Base-by-base conservation (phyloP, 176 grass and related monocot genomes). In the Juncus effusus region DNA sequence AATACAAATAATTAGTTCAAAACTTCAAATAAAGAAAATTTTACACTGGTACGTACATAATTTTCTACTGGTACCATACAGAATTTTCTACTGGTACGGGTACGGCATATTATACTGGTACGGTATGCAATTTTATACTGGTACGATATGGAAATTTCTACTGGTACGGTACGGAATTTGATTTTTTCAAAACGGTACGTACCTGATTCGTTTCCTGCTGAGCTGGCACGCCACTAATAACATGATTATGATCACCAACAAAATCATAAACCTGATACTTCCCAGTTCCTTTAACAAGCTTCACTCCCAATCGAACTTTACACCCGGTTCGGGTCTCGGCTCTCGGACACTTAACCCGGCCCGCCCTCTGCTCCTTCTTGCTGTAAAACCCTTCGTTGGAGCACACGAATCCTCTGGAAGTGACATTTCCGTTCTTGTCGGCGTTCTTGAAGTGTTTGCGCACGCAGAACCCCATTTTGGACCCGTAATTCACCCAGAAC, bases 191-290 rank as follows among this genome's bases (percentile, higher is more conserved):
- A n/a, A n/a, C 7, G 38, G 56, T 65, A 62, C 19, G 42, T 12
- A 63, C 16, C 57, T 72, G 67, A 63, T 10, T 45, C 37, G 36
- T 55, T 57, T 72, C 70, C 3, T 12, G 44, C 42, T 73, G 59
- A 40, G 60, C 54, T 19, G 14, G 38, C 50, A 72, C 54, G 11
- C 54, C 56, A 2, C 13, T 69, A 60, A 74, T 16, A 15, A 45
- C 8, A 66, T 67, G 70, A 13, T 80, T 80, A 65, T 80, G 62
- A 45, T 78, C 76, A 19, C 36, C 47, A 0, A 75, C 58, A 64
- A 75, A 75, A 63, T 75, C 72, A 39, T 75, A 75, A 13, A 75
- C 72, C 19, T 60, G 38, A 8, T 75, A 75, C 7, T 63, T 75
- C 0, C 59, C 60, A 40, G 39, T 57, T 45, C 7, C 70, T 61